A percentile compares a stretch with the other conserved stretches of the same genome.
Evolutionary conservation across 371 early-diverging fungal species (phyloP).

Genomic region (Mucor ambiguus): DNA sequence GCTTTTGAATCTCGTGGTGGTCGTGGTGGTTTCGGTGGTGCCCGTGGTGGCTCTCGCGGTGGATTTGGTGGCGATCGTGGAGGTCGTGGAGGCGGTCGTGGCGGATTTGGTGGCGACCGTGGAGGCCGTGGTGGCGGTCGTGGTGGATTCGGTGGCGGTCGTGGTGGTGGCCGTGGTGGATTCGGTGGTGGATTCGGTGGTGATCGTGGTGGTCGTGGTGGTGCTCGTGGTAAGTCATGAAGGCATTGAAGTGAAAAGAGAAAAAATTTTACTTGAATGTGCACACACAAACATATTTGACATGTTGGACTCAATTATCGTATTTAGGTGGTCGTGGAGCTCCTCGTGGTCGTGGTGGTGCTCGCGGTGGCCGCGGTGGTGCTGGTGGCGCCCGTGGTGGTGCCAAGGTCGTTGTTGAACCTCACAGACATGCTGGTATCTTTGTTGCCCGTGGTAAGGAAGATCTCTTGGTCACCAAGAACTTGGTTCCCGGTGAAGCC

Average conservation of each 20-base stretch:
- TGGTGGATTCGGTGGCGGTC: constrained; percentile 55
- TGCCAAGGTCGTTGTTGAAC: constrained; percentile 94
- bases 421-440: constrained; percentile 96
- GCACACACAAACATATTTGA: background rate
- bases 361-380: constrained; percentile 50
- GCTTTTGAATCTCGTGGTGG: constrained; percentile 43
- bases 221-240: constrained; percentile 41
- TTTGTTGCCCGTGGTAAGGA: constrained; percentile 99
- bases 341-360: constrained; percentile 35
- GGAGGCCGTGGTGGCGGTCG: constrained; percentile 50
- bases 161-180: constrained; percentile 38
- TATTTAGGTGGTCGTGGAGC: constrained; percentile 29
- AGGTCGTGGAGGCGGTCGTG: constrained; percentile 17
- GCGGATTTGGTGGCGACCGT: no score
- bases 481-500: constrained; percentile 97
- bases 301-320: background rate
- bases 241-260: background rate
- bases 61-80: no score
- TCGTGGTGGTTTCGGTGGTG: constrained; percentile 17
- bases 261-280: background rate
- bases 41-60: constrained; percentile 26
- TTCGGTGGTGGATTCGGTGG: constrained; percentile 37
- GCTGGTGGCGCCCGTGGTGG: constrained; percentile 85
- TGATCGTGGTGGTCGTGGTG: constrained; percentile 34
- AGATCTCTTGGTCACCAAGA: constrained; percentile 99